phyloP scores from a whole-genome alignment of 2,329 filamentous ascomycete species.

The Helminthosporium solani region DNA sequence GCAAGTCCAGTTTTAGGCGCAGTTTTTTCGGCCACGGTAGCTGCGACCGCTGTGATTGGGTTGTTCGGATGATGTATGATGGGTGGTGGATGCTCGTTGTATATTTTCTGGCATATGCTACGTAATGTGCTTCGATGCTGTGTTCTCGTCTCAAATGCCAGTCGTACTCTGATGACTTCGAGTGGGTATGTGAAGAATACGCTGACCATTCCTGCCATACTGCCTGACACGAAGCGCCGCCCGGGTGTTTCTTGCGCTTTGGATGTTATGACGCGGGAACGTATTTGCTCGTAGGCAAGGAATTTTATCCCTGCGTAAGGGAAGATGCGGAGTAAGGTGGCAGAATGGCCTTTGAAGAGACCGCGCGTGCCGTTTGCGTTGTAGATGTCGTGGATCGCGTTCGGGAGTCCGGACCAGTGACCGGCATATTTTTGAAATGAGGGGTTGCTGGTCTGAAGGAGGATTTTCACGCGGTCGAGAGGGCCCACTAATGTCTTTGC shows the following conservation, averaged over 20 bases:
- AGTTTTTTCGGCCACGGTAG: conserved; percentile 52
- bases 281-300: conserved; percentile 94
- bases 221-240: conserved; percentile 72
- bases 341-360: conserved; percentile 90
- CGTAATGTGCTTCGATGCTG: conserved; percentile 68
- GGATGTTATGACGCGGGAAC: conserved; percentile 70
- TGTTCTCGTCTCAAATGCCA: conserved; percentile 90
- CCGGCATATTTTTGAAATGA: conserved; percentile 91
- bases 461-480: conserved; percentile 96
- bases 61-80: conserved; percentile 31
- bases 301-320: conserved; percentile 98
- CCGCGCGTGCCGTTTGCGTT: conserved; percentile 69
- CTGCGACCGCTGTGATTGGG: conserved; percentile 44
- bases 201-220: conserved; percentile 78
- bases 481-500: conserved; percentile 95
- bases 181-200: conserved; percentile 97
- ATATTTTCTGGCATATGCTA: conserved; percentile 84
- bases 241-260: conserved; percentile 75
- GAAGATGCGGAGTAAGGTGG: conserved; percentile 90
- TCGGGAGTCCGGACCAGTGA: conserved; percentile 80
- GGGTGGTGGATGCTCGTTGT: conserved; percentile 64
- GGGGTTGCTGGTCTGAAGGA: conserved; percentile 94
- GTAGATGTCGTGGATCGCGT: conserved; percentile 83
- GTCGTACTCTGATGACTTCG: conserved; percentile 85
- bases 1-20: conserved; percentile 67